These are phyloP conservation scores for Wickerhamiella hasegawae DNA, from an alignment of 805 yeast genomes.

Conservation along the genomic window DNA sequence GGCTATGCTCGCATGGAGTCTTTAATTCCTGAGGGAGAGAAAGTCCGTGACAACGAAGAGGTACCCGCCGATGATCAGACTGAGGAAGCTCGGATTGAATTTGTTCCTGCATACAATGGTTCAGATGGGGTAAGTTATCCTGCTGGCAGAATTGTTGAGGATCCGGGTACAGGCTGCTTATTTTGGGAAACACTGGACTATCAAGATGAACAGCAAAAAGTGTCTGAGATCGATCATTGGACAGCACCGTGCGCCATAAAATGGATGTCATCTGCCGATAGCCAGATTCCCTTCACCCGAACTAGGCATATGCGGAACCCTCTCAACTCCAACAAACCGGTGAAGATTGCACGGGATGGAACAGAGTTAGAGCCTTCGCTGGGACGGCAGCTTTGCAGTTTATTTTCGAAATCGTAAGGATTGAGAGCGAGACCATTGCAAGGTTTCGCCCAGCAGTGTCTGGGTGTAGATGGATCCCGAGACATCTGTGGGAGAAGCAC, in stretches of 20 bases:
- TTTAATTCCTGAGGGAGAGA: constrained; percentile 12
- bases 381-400: constrained; percentile 18
- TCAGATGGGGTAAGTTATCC: constrained; percentile 16
- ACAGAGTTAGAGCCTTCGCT: constrained; percentile 26
- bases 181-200: constrained; percentile 25
- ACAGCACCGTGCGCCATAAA: constrained; percentile 23
- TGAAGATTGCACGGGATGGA: constrained; percentile 29
- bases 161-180: constrained; percentile 22
- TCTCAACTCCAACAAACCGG: constrained; percentile 24
- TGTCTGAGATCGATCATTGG: constrained; percentile 18
- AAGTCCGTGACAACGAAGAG: background rate
- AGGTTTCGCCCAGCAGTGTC: too few species aligned
- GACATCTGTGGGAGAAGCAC: too few species aligned
- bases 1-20: constrained; percentile 27
- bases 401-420: constrained; percentile 20
- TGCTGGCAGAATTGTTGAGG: constrained; percentile 22
- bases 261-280: constrained; percentile 21
- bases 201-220: constrained; percentile 10
- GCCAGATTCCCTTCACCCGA: constrained; percentile 19
- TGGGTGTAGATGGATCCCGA: too few species aligned
- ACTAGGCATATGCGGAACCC: constrained; percentile 23
- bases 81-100: background rate
- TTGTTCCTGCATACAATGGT: constrained; percentile 2
- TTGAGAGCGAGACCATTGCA: too few species aligned
- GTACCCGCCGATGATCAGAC: background rate